Evolutionary conservation across 805 yeast genomes (phyloP).

Genomic region (Metschnikowia shivogae): DNA sequence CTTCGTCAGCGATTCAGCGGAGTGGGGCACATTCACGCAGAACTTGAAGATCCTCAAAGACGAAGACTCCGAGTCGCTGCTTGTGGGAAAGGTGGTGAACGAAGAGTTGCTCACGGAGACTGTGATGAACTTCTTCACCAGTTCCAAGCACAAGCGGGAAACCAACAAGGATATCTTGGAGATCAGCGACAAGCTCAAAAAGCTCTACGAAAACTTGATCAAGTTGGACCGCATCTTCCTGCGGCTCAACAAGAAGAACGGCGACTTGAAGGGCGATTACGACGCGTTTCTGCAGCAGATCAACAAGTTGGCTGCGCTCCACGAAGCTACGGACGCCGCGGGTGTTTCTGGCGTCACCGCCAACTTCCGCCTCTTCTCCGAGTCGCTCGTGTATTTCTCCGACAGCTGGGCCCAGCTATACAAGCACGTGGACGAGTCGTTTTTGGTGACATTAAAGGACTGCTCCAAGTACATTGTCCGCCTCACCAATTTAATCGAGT

Average conservation of each 20-base stretch:
- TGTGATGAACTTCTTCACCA: constrained; percentile 89
- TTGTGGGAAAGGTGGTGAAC: constrained; percentile 42
- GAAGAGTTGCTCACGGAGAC: constrained; percentile 86
- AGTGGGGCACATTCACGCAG: constrained; percentile 67
- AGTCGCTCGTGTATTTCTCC: constrained; percentile 33
- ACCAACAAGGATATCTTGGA: constrained; percentile 59
- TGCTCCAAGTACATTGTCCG: constrained; percentile 64
- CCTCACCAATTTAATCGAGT: constrained; percentile 57
- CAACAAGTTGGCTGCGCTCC: constrained; percentile 58
- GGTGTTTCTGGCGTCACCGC: constrained; percentile 15
- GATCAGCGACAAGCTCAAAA: constrained; percentile 76
- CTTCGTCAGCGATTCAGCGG: constrained; percentile 64
- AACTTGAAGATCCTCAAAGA: constrained; percentile 41
- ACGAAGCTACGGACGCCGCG: constrained; percentile 28
- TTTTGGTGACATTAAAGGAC: constrained; percentile 78
- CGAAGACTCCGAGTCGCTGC: constrained; percentile 18
- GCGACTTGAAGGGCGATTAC: constrained; percentile 69
- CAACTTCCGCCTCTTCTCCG: constrained; percentile 36
- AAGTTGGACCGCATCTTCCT: constrained; percentile 76
- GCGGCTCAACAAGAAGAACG: constrained; percentile 67
- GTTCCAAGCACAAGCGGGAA: constrained; percentile 60
- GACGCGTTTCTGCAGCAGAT: constrained; percentile 68
- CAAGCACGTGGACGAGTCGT: constrained; percentile 67
- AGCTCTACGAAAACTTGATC: constrained; percentile 75
- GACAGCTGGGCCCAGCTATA: constrained; percentile 41